Conservation (phyloP, 169 alveolate genomes). For the Eimeria necatrix region DNA sequence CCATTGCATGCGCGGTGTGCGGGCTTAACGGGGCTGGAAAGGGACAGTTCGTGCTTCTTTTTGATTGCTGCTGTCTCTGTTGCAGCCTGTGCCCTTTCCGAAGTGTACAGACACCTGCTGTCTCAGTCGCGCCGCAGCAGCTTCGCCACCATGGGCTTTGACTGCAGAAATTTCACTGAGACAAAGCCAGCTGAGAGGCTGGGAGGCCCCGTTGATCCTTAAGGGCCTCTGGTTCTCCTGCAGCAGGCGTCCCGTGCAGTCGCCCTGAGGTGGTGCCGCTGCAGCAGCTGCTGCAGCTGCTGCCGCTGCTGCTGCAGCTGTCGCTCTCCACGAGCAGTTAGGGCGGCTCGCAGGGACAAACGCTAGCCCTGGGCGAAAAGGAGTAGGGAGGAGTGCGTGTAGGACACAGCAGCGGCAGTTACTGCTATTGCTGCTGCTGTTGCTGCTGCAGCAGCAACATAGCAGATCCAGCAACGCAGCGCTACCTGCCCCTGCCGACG, state of each 20-base stretch:
- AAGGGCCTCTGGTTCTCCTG: not conserved
- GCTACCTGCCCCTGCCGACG: conserved; percentile 9
- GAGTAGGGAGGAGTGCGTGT: too few relatives aligned
- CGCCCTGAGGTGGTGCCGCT: not conserved
- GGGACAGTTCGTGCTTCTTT: not conserved
- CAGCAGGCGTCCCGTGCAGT: not conserved
- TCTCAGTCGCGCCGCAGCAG: not conserved
- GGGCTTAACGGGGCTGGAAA: not conserved
- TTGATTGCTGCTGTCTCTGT: not conserved
- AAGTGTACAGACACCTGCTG: not conserved
- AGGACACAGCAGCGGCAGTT: not conserved
- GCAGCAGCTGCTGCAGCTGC: conserved; percentile 42
- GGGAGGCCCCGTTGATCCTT: not conserved
- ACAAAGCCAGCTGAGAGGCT: not conserved
- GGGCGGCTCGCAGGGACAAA: not conserved
- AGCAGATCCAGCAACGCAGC: not conserved
- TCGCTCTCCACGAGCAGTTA: not conserved
- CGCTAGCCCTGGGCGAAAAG: too few relatives aligned
- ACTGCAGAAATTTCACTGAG: not conserved
- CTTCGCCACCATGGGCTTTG: not conserved
- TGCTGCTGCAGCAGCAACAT: conserved; percentile 18
- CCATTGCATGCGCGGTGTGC: conserved; percentile 32
- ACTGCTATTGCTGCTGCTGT: not conserved
- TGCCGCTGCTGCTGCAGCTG: conserved; percentile 25
- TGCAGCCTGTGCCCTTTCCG: not conserved